A percentile compares a stretch with the other conserved stretches of the same genome.
Evolutionary conservation across 495 filamentous ascomycete genomes (phyloP).

Genomic region (Neurospora sp.): DNA sequence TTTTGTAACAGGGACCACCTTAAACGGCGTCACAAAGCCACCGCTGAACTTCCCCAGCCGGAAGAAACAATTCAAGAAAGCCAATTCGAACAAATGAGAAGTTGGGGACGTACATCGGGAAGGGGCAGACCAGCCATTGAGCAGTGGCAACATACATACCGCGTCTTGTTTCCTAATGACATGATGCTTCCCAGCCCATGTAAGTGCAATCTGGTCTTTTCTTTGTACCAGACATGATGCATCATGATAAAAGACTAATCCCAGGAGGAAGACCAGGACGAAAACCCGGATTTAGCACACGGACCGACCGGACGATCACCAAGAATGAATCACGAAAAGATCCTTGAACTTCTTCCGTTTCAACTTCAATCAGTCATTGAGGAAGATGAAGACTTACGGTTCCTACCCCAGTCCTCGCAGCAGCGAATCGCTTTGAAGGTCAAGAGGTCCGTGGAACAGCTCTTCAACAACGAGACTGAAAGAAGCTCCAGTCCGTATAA

Average conservation of each 20-base stretch:
- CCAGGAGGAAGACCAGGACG: not conserved
- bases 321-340: not conserved
- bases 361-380: not conserved
- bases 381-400: not conserved
- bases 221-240: too few relatives aligned
- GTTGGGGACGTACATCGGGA: not conserved
- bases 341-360: not conserved
- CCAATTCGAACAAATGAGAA: not conserved
- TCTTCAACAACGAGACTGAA: not conserved
- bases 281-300: not conserved
- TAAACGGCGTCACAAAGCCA: not conserved
- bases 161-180: not conserved
- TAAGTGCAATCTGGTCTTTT: not conserved
- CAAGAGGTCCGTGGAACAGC: not conserved
- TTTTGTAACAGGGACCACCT: not conserved
- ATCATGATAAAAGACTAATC: not conserved
- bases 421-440: not conserved
- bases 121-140: not conserved
- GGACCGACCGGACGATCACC: not conserved
- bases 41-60: not conserved
- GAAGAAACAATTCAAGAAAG: not conserved
- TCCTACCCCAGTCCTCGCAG: not conserved
- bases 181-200: not conserved
- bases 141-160: not conserved
- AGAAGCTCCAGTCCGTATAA: accelerated